phyloP scores from a whole-genome alignment of 106 monocot genomes.

The Phalaenopsis equestris region DNA sequence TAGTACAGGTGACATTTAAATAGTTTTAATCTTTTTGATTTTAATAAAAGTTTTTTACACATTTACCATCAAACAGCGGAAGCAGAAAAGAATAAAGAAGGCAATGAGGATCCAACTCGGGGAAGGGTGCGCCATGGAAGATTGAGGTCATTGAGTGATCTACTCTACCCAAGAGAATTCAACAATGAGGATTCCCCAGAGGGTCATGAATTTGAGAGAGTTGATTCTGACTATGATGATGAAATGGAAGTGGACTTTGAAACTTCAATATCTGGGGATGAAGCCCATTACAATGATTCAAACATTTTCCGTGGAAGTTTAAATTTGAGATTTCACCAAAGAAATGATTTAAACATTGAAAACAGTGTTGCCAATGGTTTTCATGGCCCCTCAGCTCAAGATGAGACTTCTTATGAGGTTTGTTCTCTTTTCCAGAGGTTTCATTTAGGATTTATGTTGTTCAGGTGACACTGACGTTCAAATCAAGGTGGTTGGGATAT shows the following conservation, averaged over 20 bases:
- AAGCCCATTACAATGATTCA: constrained; percentile 51
- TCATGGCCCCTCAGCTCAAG: constrained; percentile 31
- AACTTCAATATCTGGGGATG: constrained; percentile 77
- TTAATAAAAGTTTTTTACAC: background rate
- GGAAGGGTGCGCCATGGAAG: constrained; percentile 25
- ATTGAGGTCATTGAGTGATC: constrained; percentile 47
- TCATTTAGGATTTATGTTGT: background rate
- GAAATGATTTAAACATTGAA: constrained; percentile 34
- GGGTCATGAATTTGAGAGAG: constrained; percentile 43
- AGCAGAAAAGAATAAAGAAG: constrained; percentile 48
- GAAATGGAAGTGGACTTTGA: constrained; percentile 98
- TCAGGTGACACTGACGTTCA: background rate
- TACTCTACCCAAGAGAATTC: constrained; percentile 38
- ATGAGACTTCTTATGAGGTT: constrained; percentile 47
- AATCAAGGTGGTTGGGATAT: background rate
- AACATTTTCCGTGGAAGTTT: constrained; percentile 69
- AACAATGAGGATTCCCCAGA: constrained; percentile 33
- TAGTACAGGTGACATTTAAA: background rate
- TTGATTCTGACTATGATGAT: constrained; percentile 81
- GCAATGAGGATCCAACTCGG: constrained; percentile 31
- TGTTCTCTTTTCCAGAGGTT: background rate
- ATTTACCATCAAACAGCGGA: constrained; percentile 34
- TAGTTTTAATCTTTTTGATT: background rate
- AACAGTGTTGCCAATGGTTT: constrained; percentile 34
- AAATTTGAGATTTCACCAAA: constrained; percentile 61